phyloP scores from a whole-genome alignment of 257 asterid species.

The Forsythia suspensa region DNA sequence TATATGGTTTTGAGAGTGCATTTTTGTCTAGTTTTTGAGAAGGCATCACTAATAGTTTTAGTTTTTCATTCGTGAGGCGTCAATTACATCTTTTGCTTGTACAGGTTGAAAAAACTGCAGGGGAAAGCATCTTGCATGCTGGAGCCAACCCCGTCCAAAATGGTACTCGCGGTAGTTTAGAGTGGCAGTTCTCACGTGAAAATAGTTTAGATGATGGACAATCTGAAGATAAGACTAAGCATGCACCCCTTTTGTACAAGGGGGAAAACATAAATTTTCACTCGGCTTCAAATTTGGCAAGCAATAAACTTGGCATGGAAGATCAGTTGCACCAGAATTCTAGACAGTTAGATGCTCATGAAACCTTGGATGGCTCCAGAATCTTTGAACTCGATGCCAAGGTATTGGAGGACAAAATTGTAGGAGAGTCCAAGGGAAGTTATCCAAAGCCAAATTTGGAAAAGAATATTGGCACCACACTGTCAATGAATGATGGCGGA shows the following conservation, averaged over 20 bases:
- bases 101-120: conserved; percentile 52
- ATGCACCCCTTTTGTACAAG: conserved; percentile 27
- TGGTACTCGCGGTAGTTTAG: conserved; percentile 37
- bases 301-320: conserved; percentile 39
- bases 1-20: not conserved
- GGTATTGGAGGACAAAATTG: conserved; percentile 37
- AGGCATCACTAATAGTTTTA: not conserved
- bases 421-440: conserved; percentile 38
- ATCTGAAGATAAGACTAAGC: conserved; percentile 38
- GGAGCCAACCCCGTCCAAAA: conserved; percentile 37
- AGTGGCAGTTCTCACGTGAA: conserved; percentile 35
- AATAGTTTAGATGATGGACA: conserved; percentile 34
- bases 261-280: conserved; percentile 40
- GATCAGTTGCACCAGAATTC: conserved; percentile 37
- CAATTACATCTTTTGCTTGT: conserved; percentile 24
- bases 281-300: conserved; percentile 33
- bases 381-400: conserved; percentile 33
- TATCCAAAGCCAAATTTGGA: conserved; percentile 56
- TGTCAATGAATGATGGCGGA: conserved; percentile 37
- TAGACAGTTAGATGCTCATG: conserved; percentile 36
- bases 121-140: conserved; percentile 34
- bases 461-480: conserved; percentile 59
- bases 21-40: conserved; percentile 7
- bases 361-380: conserved; percentile 36
- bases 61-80: conserved; percentile 2